Percentiles rank a stretch among this genome's conserved stretches.
phyloP scores from a whole-genome alignment of 2,329 filamentous ascomycete genomes.

The Byssochlamys sp. region DNA sequence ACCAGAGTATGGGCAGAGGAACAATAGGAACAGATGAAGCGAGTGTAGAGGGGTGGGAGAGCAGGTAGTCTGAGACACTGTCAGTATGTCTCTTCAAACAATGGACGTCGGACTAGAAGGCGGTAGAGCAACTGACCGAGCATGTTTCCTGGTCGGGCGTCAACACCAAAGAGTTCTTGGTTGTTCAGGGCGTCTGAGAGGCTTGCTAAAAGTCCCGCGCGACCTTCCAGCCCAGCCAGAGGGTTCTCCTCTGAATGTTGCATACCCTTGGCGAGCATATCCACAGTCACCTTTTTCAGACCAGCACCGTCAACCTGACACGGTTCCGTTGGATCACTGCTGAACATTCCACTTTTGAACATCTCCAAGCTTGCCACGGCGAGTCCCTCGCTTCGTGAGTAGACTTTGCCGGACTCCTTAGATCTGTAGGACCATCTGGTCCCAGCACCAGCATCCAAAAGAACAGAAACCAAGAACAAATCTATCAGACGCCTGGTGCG shows the following conservation, averaged over 20 bases:
- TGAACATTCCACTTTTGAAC: slow-evolving; percentile 89
- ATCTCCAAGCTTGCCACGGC: slow-evolving; percentile 73
- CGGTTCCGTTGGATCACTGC: slow-evolving; percentile 68
- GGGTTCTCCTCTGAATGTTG: slow-evolving; percentile 74
- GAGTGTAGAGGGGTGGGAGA: slow-evolving; percentile 81
- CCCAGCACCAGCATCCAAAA: slow-evolving; percentile 69
- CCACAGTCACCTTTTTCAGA: slow-evolving; percentile 62
- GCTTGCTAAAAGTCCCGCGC: slow-evolving; percentile 66
- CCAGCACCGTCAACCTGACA: slow-evolving; percentile 82
- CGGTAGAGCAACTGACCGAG: slow-evolving; percentile 52
- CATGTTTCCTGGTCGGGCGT: slow-evolving; percentile 85
- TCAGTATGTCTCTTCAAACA: slow-evolving; percentile 4
- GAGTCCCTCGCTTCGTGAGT: slow-evolving; percentile 77
- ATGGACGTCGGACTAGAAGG: background rate
- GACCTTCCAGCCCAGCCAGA: slow-evolving; percentile 74
- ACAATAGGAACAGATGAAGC: slow-evolving; percentile 82
- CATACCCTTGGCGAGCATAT: slow-evolving; percentile 67
- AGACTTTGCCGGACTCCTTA: slow-evolving; percentile 72
- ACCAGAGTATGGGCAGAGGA: slow-evolving; percentile 79
- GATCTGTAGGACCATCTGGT: slow-evolving; percentile 89
- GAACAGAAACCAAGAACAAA: slow-evolving; percentile 52
- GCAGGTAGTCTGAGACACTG: slow-evolving; percentile 64
- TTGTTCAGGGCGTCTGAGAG: slow-evolving; percentile 70
- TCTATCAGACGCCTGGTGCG: slow-evolving; percentile 48
- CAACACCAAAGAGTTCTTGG: slow-evolving; percentile 70